Evolutionary conservation across 108 stramenopile species (phyloP), one percentile per base, ranked within the genome.

Genomic region (Aurantiochytrium sp.): DNA sequence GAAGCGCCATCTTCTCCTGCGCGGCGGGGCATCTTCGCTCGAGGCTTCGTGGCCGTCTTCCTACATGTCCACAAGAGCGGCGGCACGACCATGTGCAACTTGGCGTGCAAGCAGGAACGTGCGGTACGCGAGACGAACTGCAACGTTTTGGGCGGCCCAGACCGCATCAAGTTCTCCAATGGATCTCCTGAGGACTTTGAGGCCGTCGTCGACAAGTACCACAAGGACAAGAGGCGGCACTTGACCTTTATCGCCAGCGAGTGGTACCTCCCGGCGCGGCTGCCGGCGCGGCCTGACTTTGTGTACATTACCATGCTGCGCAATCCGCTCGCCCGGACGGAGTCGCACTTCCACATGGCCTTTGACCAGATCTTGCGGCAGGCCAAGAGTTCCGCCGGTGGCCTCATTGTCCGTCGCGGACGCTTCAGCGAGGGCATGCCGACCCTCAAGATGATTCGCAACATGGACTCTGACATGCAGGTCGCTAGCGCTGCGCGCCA

Each of bases 321-420:
- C 39, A 42, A 81, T 30, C 73, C 73, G 39, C n/a, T 81, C 12
- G 73, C 73, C 12, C 39, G 73, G 30, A 81, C 24, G 73, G 73
- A 81, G 45, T 81, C 73, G 42, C 73, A 81, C 45, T 81, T 81
- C 32, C 27, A n/a, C 39, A 81, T 81, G 73, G 39, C 73, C 42
- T 48, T 81, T 24, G n/a, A 41, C 6, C 73, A 81, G 3, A 19
- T 81, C 19, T 19, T 48, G 21, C 12, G 32, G 32, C n/a, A 19
- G 10, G 39, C 6, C 45, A 48, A 48, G 42, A n/a, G 19, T 24
- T n/a, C 27, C 1, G 10, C 34, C 19, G 34, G 59, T 34, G 19
- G 22, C 59, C 10, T 2, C 3, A 19, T 27, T 65, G 8, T 10
- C 10, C 34, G 27, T 6, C 73, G n/a, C 12, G 19, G 45, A 6